Evolutionary conservation across 768 basidiomycete species (phyloP), one percentile per base, ranked within the genome.

Genomic region (Boletus edulis): DNA sequence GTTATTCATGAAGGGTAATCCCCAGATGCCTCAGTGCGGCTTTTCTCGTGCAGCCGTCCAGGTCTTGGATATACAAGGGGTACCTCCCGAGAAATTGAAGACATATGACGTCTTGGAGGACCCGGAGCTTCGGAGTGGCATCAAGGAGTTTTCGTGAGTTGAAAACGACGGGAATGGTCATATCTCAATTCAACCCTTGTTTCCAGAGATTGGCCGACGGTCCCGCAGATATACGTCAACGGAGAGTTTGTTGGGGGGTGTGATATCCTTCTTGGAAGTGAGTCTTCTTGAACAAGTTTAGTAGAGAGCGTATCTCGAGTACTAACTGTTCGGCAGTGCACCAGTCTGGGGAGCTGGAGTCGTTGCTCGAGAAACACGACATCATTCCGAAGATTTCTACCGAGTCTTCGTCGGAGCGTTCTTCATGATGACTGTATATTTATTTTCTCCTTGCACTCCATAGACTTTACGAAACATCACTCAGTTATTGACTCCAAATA

Each of bases 81-180:
- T 98, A 0, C 82, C 88, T 0, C 57, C 74, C 1, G 86, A 90
- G 67, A 94, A 94, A 73, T 70, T 98, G 67, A 82, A 87, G 76
- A 88, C 94, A 5, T 98, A 88, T 71, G 89, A 99, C 68, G 92
- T 96, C 24, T 75, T 99, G 51, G 88, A 81, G 63, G 96, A 98
- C 68, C 67, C 76, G 24, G 91, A 98, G 70, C 76, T 99, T 44
- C 77, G 96, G 58, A 83, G 66, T 62, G 83, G 85, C 4, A 96
- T 98, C 69, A 98, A 99, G 73, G 94, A 98, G 71, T 98, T 92
- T 70, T 95, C 93, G 95, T 98, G 62, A 67, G 94, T 85, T n/a
- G 5, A 34, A 22, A 40, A n/a, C 37, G 37, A 35, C 44, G 7
- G 3, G 31, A 18, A 39, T 17, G 1, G 11, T 41, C 4, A 24